phyloP scores from a whole-genome alignment of 176 grass and related monocot genomes.

The Calamus simplicifolius region DNA sequence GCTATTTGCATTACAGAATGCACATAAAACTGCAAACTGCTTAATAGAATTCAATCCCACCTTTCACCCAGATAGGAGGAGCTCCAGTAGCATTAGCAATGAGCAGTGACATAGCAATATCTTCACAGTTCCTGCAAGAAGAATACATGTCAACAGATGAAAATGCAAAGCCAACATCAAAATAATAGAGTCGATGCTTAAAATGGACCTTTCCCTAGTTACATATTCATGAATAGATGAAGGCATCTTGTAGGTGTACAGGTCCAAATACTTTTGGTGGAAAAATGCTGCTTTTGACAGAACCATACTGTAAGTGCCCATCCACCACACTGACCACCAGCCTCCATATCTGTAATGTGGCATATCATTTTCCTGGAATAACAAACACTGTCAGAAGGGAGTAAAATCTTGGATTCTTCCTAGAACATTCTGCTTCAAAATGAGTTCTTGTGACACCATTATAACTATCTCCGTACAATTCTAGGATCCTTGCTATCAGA shows the following conservation, averaged over 20 bases:
- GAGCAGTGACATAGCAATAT: constrained; percentile 19
- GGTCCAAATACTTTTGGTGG: constrained; percentile 54
- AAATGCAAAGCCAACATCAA: not conserved
- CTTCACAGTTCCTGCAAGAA: constrained; percentile 15
- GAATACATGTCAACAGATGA: not conserved
- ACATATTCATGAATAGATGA: constrained; percentile 43
- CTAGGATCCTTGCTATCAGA: too few relatives aligned
- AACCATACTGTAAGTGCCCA: constrained; percentile 85
- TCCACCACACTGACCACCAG: constrained; percentile 99
- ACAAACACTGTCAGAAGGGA: not conserved
- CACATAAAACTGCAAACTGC: too few relatives aligned
- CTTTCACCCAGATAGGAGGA: constrained; percentile 23
- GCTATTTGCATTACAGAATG: too few relatives aligned
- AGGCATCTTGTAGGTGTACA: constrained; percentile 68
- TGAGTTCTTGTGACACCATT: too few relatives aligned
- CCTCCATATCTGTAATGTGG: constrained; percentile 55
- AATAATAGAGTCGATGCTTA: too few relatives aligned
- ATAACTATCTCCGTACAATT: too few relatives aligned
- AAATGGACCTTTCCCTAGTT: constrained; percentile 1
- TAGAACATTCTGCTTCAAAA: too few relatives aligned
- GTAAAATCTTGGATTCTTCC: too few relatives aligned
- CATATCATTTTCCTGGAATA: constrained; percentile 27
- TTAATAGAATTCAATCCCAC: not conserved
- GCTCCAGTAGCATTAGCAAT: constrained; percentile 9
- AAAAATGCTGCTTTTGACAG: constrained; percentile 92